phyloP scores from a whole-genome alignment of 1,284 basidiomycete species.

The Amylostereum chailletii region DNA sequence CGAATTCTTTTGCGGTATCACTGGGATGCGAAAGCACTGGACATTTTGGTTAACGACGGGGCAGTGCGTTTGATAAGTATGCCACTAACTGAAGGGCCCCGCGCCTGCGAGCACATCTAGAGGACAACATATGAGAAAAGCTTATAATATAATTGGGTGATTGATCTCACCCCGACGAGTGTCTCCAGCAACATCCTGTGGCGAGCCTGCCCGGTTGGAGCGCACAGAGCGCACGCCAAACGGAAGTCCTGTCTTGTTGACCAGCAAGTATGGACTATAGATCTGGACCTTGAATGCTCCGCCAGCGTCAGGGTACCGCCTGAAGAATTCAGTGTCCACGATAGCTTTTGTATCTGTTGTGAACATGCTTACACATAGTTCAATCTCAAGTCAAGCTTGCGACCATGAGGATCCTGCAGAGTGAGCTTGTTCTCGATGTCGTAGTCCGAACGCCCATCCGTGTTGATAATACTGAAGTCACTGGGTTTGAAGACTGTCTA shows the following conservation, averaged over 20 bases:
- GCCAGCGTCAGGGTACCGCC: slow-evolving; percentile 84
- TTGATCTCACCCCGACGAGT: slow-evolving; percentile 37
- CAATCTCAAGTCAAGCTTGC: slow-evolving; percentile 77
- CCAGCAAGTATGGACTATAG: slow-evolving; percentile 85
- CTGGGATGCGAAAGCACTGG: slow-evolving; percentile 85
- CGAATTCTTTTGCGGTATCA: slow-evolving; percentile 79
- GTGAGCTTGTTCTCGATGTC: slow-evolving; percentile 71
- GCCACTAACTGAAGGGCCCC: slow-evolving; percentile 67
- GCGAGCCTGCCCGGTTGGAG: slow-evolving; percentile 62
- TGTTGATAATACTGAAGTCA: slow-evolving; percentile 97
- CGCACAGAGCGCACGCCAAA: slow-evolving; percentile 70
- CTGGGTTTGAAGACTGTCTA: slow-evolving; percentile 83
- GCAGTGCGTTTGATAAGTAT: no score
- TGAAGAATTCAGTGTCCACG: slow-evolving; percentile 19
- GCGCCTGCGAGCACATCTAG: slow-evolving; percentile 51
- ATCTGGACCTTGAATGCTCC: slow-evolving; percentile 99
- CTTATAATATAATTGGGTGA: background rate
- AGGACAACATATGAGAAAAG: slow-evolving; percentile 8
- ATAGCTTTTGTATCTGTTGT: background rate
- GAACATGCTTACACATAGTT: slow-evolving; percentile 72
- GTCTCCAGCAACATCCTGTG: slow-evolving; percentile 85
- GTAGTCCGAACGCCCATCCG: slow-evolving; percentile 88
- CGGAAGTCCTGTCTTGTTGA: slow-evolving; percentile 91
- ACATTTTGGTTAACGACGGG: background rate
- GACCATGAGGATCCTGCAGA: slow-evolving; percentile 68